Conservation (phyloP, 768 basidiomycete genomes). For the Russula ochroleuca region DNA sequence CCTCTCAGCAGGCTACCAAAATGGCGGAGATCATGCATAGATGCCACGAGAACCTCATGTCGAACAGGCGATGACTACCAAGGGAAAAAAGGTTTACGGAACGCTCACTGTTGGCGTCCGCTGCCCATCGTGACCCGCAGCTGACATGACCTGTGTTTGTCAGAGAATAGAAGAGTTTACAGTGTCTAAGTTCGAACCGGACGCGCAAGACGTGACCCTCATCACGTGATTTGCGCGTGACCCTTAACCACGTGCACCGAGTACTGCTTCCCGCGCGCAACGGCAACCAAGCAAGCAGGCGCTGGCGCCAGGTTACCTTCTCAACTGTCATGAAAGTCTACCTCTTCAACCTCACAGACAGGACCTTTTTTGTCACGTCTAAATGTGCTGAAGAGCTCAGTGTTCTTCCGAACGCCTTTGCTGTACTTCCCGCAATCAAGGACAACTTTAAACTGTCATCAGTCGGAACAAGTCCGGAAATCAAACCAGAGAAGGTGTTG, state of each 20-base stretch:
- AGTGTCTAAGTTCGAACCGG: neutral
- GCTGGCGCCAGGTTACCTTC: neutral
- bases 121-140: neutral
- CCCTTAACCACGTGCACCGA: no score
- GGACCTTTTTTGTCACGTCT: conserved; percentile 29
- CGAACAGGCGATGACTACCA: neutral
- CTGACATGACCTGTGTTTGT: conserved; percentile 5
- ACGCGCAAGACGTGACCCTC: neutral
- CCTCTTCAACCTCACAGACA: conserved; percentile 39
- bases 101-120: conserved; percentile 16
- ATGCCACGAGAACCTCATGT: conserved; percentile 57
- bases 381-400: neutral
- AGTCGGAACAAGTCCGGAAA: neutral
- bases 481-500: conserved; percentile 28
- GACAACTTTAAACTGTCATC: conserved; percentile 11
- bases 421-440: conserved; percentile 21
- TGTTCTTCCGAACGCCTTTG: conserved; percentile 11
- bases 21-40: conserved; percentile 77
- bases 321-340: conserved; percentile 30
- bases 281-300: neutral
- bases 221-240: conserved; percentile 13
- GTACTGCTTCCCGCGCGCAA: neutral
- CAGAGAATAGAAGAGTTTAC: neutral
- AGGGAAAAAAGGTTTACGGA: neutral
- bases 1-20: conserved; percentile 75